phyloP scores from a whole-genome alignment of 176 grass and related monocot genomes.

The Panicum miliaceum region DNA sequence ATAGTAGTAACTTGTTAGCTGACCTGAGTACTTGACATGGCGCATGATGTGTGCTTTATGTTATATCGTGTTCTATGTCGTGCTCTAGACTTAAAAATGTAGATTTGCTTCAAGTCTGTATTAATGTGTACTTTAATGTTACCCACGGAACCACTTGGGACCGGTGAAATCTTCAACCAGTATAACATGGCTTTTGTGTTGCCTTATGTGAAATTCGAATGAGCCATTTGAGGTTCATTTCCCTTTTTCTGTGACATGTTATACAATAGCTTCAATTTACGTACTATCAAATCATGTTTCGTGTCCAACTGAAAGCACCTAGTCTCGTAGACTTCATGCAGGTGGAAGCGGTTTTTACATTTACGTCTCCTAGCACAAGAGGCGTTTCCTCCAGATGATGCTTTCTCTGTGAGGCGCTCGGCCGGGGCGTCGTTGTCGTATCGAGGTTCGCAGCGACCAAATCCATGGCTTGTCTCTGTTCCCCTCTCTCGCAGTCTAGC shows the following conservation, averaged over 20 bases:
- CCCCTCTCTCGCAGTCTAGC: background rate
- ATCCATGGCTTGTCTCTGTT: background rate
- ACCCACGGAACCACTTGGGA: slow-evolving; percentile 26
- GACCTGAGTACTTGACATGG: slow-evolving; percentile 29
- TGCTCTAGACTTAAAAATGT: slow-evolving; percentile 32
- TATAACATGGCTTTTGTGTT: background rate
- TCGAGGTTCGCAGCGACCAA: background rate
- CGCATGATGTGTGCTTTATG: slow-evolving; percentile 31
- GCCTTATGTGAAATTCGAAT: background rate
- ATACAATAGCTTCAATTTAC: background rate
- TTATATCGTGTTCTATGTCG: slow-evolving; percentile 35
- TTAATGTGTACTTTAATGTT: slow-evolving; percentile 33
- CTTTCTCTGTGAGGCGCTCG: background rate
- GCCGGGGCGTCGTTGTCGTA: too few species aligned
- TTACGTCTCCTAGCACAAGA: background rate
- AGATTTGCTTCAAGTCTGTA: slow-evolving; percentile 39
- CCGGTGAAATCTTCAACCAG: slow-evolving; percentile 27
- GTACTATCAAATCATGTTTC: background rate
- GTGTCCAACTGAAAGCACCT: background rate
- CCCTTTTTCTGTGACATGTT: background rate
- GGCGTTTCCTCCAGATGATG: accelerated
- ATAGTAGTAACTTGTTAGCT: slow-evolving; percentile 59
- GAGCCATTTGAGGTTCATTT: background rate
- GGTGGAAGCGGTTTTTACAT: background rate
- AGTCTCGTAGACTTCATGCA: background rate